These are phyloP conservation scores for Suhomyces kilbournensis DNA, from an alignment of 805 yeast genomes.

Conservation along the genomic window DNA sequence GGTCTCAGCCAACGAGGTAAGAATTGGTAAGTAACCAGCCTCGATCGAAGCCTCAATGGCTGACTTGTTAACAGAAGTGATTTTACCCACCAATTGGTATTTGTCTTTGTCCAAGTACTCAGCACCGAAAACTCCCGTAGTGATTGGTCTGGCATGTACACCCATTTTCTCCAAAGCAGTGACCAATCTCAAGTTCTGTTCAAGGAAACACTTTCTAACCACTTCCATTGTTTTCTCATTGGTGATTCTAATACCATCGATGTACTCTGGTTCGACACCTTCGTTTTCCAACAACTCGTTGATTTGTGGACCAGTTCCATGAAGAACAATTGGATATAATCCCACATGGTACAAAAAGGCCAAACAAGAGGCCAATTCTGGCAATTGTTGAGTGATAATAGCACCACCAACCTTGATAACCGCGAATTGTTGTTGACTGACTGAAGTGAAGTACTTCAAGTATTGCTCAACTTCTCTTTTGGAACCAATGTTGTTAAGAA, in stretches of 20 bases:
- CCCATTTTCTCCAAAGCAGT: constrained; percentile 96
- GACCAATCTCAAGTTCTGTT: constrained; percentile 91
- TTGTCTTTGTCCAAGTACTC: constrained; percentile 86
- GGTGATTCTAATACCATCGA: constrained; percentile 95
- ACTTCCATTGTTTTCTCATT: constrained; percentile 93
- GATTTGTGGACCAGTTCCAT: constrained; percentile 99
- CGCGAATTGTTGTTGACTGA: constrained; percentile 94
- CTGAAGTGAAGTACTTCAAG: constrained; percentile 93
- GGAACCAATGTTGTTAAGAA: constrained; percentile 92
- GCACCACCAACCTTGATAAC: constrained; percentile 99
- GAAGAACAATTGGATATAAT: constrained; percentile 91
- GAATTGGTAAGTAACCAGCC: constrained; percentile 94
- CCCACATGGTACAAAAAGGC: constrained; percentile 98
- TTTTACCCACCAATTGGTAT: constrained; percentile 89
- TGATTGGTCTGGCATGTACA: constrained; percentile 97
- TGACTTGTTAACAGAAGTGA: constrained; percentile 79
- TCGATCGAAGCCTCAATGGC: constrained; percentile 88
- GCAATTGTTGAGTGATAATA: constrained; percentile 89
- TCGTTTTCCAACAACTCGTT: constrained; percentile 88
- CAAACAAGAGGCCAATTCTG: constrained; percentile 90
- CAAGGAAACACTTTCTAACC: constrained; percentile 91
- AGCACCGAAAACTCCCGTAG: constrained; percentile 96
- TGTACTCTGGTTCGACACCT: constrained; percentile 93
- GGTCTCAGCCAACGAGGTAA: constrained; percentile 96
- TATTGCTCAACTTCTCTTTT: constrained; percentile 98